These are phyloP conservation scores for Solanum dulcamara DNA, from an alignment of 257 asterid species.

Conservation along the genomic window DNA sequence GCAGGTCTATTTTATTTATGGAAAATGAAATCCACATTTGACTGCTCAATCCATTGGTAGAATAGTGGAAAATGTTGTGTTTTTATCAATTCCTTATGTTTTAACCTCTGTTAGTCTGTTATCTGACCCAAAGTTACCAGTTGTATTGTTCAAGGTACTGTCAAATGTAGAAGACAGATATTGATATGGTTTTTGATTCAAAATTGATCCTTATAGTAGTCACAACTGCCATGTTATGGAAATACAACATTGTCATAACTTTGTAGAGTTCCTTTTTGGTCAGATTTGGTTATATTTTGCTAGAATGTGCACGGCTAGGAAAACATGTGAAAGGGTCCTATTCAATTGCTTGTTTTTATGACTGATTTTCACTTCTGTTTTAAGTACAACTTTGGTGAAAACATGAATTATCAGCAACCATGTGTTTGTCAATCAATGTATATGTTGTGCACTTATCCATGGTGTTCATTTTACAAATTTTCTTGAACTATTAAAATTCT, in stretches of 20 bases:
- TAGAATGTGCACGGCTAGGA: background rate
- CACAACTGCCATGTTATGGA: background rate
- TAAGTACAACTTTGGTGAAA: background rate
- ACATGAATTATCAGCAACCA: background rate
- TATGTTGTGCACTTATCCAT: background rate
- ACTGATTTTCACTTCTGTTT: background rate
- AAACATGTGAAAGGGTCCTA: background rate
- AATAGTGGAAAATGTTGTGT: background rate
- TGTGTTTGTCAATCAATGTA: background rate
- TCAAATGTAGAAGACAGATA: background rate
- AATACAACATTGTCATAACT: background rate
- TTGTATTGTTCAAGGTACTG: background rate
- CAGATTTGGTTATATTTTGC: background rate
- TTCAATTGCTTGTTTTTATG: background rate
- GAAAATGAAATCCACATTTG: background rate
- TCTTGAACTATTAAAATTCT: too few relatives aligned
- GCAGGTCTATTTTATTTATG: background rate
- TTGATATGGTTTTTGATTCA: background rate
- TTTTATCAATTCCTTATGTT: background rate
- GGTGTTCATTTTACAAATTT: background rate
- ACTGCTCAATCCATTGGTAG: background rate
- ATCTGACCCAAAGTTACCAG: background rate
- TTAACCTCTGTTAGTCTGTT: background rate
- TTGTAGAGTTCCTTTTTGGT: background rate
- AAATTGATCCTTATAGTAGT: background rate